Evolutionary conservation across 2,329 filamentous ascomycete species (phyloP).

Genomic region (Fusarium sp.): DNA sequence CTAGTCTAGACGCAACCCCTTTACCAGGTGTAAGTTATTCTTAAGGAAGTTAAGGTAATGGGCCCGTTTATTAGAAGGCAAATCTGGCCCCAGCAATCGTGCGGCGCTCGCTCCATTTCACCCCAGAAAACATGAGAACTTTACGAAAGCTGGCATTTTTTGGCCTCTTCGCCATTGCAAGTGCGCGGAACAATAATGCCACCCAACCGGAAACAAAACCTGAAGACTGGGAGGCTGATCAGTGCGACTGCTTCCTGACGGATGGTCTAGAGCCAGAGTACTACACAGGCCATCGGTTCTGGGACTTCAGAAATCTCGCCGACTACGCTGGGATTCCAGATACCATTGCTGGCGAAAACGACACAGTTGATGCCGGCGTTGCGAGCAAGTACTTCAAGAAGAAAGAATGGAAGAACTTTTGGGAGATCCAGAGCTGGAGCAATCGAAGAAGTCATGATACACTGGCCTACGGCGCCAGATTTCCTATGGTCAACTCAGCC

Average conservation of each 20-base stretch:
- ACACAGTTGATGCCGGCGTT: not conserved
- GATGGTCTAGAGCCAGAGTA: not conserved
- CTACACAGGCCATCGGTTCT: not conserved
- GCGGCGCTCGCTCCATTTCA: too few species aligned
- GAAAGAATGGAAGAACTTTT: slow-evolving; percentile 1
- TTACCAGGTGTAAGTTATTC: not conserved
- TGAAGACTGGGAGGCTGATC: not conserved
- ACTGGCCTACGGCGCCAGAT: not conserved
- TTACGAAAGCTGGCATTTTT: not conserved
- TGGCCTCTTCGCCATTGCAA: not conserved
- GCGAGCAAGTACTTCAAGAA: slow-evolving; percentile 4
- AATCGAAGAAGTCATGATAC: not conserved
- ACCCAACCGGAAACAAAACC: not conserved
- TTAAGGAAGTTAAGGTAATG: not conserved
- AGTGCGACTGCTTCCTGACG: not conserved
- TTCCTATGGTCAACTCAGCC: not conserved
- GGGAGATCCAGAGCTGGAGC: not conserved
- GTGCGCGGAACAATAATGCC: not conserved
- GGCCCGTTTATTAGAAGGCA: not conserved
- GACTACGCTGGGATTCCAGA: not conserved
- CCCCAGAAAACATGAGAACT: not conserved
- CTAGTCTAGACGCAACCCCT: not conserved
- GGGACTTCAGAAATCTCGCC: not conserved
- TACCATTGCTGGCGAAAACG: not conserved
- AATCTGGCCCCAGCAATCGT: not conserved